Evolutionary conservation across 2,329 filamentous ascomycete species (phyloP), one percentile per base, ranked within the genome.

Genomic region (Orbilia ellipsospora): DNA sequence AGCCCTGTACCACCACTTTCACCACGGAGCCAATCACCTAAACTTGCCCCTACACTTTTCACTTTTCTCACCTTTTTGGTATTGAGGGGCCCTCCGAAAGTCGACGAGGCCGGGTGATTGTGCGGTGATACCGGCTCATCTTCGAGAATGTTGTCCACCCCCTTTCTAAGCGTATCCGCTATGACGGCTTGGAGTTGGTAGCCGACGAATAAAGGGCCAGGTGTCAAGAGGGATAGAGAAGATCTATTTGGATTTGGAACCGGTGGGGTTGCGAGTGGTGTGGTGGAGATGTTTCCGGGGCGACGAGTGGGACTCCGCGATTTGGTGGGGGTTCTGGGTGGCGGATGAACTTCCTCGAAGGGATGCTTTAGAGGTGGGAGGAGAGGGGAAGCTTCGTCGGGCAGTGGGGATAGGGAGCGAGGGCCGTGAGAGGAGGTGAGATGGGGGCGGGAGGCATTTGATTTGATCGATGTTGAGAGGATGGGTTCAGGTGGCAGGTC

Each of bases 151-250:
- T 72, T 54, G 40, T 77, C 66, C 7, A 77, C 73, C 18, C 73
- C 73, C 5, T 66, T 61, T 48, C 59, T 70, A 2, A 77, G 66
- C 20, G 66, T 72, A 23, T 80, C 78, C 10, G 72, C 78, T 42
- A 79, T 68, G 10, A 79, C 78, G 26, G 70, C 77, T 42, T 78
- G 77, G n/a, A 80, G 54, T 62, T 80, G 79, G 63, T 78, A 80
- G 36, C 79, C 79, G 10, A 78, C 76, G 28, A 79, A 68, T 23
- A 77, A 66, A 2, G 78, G 77, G 13, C 78, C 79, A 6, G 78
- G 79, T 13, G 78, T 69, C 7, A 80, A 36, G 8, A 77, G 60
- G 18, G 73, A 77, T 50, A 70, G 42, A 48, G 57, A 61, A 2
- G 66, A 72, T 16, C 64, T 59, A 31, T 74, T 74, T 42, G 70